Base-by-base conservation (phyloP, 495 filamentous ascomycete species). In the Lasiosphaeria ovina region DNA sequence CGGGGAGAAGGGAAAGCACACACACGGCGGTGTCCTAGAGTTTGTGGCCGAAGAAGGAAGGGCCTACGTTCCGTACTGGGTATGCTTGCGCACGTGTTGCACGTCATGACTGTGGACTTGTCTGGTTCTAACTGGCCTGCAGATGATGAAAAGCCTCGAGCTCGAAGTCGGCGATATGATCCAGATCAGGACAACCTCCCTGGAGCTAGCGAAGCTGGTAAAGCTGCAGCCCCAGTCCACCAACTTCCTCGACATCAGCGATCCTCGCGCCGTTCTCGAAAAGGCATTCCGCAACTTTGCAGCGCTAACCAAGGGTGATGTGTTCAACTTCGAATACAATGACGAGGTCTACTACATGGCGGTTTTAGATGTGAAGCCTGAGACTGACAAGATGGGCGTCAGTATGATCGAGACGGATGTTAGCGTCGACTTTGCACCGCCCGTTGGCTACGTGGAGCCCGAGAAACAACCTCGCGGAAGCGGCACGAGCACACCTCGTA, bases 21-120 rank as follows among this genome's bases (percentile, higher is more conserved):
- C 92, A 31, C 95, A 98, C 76, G 92, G 90, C 6, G 94, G 94
- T 76, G 95, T 98, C 51, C 74, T 98, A 62, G 94, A 98, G 70
- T 98, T 98, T 70, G 92, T 97, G 58, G 94, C 94, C 9, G 94
- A 98, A 71, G 94, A 98, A 73, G 94, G 94, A 35, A 89, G 94
- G 70, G 91, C 95, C 6, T 98, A 98, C 77, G 77, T 98, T 57
- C 94, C 94, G 50, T 89, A 90, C 68, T 98, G 94, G 94, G 92
- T 96, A 78, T 66, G 87, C 70, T 49, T 51, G 31, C 12, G 5
- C 31, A 24, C 16, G 32, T 38, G 8, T 38, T 9, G 31, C 50
- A 1, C 40, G 8, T 42, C 34, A 49, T n/a, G 40, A n/a, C 11
- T 47, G 24, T 24, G 24, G 24, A 1, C 24, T 24, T 24, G 24